Evolutionary conservation across 2,329 filamentous ascomycete species (phyloP), one percentile per base, ranked within the genome.

Genomic region (Graphilbum sp.): DNA sequence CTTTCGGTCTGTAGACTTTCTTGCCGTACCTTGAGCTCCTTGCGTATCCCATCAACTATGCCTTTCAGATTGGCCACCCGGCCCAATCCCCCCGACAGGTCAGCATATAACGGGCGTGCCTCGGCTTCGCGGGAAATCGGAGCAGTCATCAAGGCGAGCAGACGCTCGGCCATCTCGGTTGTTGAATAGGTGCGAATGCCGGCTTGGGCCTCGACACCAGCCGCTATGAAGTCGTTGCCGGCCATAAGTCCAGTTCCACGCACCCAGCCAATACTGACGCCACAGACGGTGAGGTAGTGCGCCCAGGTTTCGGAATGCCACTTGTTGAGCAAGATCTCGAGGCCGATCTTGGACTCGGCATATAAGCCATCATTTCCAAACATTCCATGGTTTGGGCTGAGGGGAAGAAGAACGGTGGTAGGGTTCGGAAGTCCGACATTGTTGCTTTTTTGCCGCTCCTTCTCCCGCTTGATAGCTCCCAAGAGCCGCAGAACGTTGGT

Each of bases 161-260:
- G 63, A 62, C 98, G 98, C 70, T 98, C 98, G 15, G 90, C 90
- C 90, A 98, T 98, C 61, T 98, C 90, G 57, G 94, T 86, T 63
- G 96, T 90, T 10, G 88, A 96, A 69, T 98, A 98, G 4, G 90
- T 98, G 50, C 88, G 86, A 20, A 96, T 90, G 51, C 90, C 90
- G 48, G 92, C 90, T 50, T 83, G 84, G n/a, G n/a, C n/a, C 66
- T 98, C 90, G 40, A 98, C 85, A 43, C 88, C 90, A 58, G 96
- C 88, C 27, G 90, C 90, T 47, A 96, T 87, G 50, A 96, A 77
- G 60, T 98, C 55, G 43, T 64, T 64, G 27, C 44, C 53, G 2
- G 44, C 49, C 62, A 64, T 66, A 50, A 98, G 75, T 55, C 90
- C 90, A 45, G 90, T 98, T 47, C 88, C 90, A 63, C 90, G 88